phyloP scores from a whole-genome alignment of 2,329 filamentous ascomycete genomes.

The Calonectria crousiana region DNA sequence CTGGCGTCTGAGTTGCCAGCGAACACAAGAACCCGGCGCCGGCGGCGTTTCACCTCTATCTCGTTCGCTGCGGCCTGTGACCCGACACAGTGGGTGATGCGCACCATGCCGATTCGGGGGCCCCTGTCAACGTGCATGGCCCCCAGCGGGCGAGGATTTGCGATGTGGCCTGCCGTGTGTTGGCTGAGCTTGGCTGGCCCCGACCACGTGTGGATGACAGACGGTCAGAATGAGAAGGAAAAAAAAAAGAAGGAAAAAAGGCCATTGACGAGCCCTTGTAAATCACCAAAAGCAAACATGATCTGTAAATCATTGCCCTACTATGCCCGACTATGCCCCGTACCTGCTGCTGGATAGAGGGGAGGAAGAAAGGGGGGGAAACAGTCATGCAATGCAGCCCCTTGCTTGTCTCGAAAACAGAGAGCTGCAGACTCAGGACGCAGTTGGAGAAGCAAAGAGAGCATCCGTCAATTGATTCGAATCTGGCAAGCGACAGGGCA shows the following conservation, averaged over 20 bases:
- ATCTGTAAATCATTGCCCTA: background rate
- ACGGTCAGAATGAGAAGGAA: conserved; percentile 7
- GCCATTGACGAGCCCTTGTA: background rate
- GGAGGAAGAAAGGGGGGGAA: background rate
- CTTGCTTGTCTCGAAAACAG: conserved; percentile 7
- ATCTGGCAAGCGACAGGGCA: background rate
- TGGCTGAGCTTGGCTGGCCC: conserved; percentile 23
- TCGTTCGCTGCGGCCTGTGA: conserved; percentile 33
- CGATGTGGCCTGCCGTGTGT: conserved; percentile 27
- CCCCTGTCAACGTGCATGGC: conserved; percentile 33
- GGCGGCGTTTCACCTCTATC: conserved; percentile 36
- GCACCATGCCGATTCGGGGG: conserved; percentile 42
- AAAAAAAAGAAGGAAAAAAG: background rate
- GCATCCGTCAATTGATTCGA: background rate
- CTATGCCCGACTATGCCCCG: background rate
- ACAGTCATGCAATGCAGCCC: background rate
- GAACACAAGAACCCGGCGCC: conserved; percentile 17
- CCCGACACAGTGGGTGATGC: conserved; percentile 47
- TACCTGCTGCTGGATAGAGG: background rate
- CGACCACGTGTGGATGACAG: conserved; percentile 42
- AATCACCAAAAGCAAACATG: background rate
- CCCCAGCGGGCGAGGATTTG: conserved; percentile 27
- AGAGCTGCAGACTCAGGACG: background rate
- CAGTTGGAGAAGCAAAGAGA: conserved; percentile 15
- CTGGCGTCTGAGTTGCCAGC: conserved; percentile 19